Base-by-base conservation (phyloP, 176 grass and related monocot genomes). In the Musa troglodytarum region DNA sequence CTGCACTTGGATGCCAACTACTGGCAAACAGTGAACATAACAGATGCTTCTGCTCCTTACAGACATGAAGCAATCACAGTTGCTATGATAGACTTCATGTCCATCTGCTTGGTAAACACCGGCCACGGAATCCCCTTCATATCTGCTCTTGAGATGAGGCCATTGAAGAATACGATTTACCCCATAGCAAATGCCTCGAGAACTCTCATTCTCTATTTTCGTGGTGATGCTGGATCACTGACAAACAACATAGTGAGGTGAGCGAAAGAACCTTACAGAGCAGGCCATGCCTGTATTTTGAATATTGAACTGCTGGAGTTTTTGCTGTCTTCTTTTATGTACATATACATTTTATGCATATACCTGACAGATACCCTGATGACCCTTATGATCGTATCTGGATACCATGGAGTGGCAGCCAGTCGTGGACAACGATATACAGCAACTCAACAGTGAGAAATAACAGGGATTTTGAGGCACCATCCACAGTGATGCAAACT, bases 341-440 rank as follows among this genome's bases (percentile, higher is more conserved):
- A 26, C 25, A 26, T 26, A 26, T 26, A 26, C 25, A 26, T 26
- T 26, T 26, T 26, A 26, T 26, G 25, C 1, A 26, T 26, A 26
- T 26, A 26, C 54, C 2, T 12, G 2, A 22, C 74, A 76, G 74
- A 50, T 76, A 76, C 14, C 74, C 57, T 1, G 26, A 75, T 12
- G 73, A 75, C 26, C 21, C 23, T 1, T 75, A 75, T 9, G 74
- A 76, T 56, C 74, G 74, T 56, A 76, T 76, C 57, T 76, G 74
- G 74, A 20, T 11, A 34, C 74, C 74, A 1, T 8, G 0, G 1
- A 20, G 9, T 65, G 20, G 10, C 13, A 4, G 23, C 54, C 25
- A 9, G 9, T 2, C 26, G 2, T 20, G 20, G 19, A 20, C 0
- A 12, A n/a, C 9, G 15, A 6, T 63, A 50, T 50, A 55, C 12